Percentiles rank a stretch among this genome's conserved stretches.
phyloP scores from a whole-genome alignment of 2,329 filamentous ascomycete species.

The Cercospora zeina region DNA sequence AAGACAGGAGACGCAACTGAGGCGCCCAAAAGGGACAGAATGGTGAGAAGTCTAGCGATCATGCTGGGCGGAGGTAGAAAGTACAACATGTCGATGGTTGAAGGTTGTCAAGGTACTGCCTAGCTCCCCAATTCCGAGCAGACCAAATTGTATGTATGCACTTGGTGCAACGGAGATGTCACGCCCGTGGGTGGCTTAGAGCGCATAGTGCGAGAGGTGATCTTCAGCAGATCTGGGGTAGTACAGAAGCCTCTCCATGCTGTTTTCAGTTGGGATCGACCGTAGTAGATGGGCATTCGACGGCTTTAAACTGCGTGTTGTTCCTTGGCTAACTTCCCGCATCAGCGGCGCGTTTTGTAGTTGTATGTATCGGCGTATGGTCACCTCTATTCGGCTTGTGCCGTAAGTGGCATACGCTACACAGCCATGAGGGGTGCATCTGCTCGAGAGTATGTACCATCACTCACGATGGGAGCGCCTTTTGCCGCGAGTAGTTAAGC shows the following conservation, averaged over 20 bases:
- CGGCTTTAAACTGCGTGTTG: not conserved
- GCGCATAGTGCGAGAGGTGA: not conserved
- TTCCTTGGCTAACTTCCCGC: not conserved
- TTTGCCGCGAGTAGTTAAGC: not conserved
- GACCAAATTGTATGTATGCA: not conserved
- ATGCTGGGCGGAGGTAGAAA: not conserved
- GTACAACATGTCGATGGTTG: not conserved
- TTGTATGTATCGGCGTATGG: not conserved
- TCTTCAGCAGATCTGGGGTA: constrained; percentile 4
- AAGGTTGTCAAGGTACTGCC: not conserved
- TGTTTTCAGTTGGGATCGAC: not conserved
- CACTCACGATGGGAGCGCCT: not conserved
- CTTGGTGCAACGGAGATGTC: not conserved
- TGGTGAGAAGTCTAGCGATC: not conserved
- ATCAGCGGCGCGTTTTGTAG: not conserved
- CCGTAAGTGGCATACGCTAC: not conserved
- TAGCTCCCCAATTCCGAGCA: not conserved
- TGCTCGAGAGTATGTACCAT: not conserved
- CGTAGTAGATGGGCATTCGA: not conserved
- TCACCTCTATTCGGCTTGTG: not conserved
- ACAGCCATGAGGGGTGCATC: not conserved
- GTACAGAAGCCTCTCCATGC: not conserved
- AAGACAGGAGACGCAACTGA: not conserved
- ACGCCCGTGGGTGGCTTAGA: not conserved
- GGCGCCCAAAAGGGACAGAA: not conserved